Percentiles rank a stretch among this genome's conserved stretches.
These are phyloP conservation scores for Agastache rugosa DNA, from an alignment of 257 asterid genomes.

Conservation along the genomic window DNA sequence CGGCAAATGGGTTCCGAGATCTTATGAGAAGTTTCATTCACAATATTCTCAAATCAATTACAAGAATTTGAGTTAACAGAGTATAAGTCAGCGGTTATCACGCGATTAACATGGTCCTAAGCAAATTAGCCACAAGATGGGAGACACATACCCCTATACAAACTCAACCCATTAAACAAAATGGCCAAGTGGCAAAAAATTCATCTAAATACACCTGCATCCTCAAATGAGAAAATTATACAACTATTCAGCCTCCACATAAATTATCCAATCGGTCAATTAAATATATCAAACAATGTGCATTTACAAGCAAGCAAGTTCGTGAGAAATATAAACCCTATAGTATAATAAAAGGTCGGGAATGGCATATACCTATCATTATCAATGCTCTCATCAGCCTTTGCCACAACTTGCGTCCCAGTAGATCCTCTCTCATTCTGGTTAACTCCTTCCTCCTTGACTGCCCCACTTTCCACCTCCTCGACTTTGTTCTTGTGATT, in stretches of 20 bases:
- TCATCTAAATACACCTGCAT: background rate
- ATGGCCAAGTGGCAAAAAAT: background rate
- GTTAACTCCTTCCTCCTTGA: conserved; percentile 42
- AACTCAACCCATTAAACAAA: background rate
- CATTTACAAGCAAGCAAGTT: background rate
- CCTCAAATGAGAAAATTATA: conserved; percentile 4
- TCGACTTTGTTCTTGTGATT: conserved; percentile 36
- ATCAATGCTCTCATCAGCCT: conserved; percentile 30
- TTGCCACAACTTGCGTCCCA: conserved; percentile 39
- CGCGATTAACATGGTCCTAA: background rate
- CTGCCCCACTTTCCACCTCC: conserved; percentile 43
- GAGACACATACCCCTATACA: background rate
- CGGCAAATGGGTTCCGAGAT: conserved; percentile 20
- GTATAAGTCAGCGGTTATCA: background rate
- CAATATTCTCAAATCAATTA: conserved; percentile 21
- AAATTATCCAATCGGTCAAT: conserved; percentile 13
- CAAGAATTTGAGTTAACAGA: conserved; percentile 7
- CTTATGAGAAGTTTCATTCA: conserved; percentile 17
- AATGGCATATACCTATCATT: conserved; percentile 56
- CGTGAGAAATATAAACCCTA: conserved; percentile 3
- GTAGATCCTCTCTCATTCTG: conserved; percentile 37
- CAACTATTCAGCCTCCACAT: conserved; percentile 11
- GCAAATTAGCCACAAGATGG: conserved; percentile 7
- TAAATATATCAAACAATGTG: conserved; percentile 13
- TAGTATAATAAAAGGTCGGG: background rate